phyloP scores from a whole-genome alignment of 495 filamentous ascomycete genomes.

The Peziza echinospora region DNA sequence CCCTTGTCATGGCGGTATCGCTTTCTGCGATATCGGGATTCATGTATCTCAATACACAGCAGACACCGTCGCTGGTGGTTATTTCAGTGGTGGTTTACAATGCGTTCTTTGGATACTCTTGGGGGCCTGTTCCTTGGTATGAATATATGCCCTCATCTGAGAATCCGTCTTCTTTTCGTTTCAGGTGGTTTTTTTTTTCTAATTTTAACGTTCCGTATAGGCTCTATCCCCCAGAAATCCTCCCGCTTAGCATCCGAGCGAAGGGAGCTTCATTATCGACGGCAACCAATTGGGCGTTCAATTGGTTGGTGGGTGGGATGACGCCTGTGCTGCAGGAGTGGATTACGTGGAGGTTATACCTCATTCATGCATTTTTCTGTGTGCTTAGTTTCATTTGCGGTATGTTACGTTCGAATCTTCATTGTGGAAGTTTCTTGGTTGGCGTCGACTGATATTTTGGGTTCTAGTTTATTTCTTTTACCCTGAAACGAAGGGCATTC shows the following conservation, averaged over 20 bases:
- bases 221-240: slow-evolving; percentile 88
- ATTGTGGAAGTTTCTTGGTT: too few relatives aligned
- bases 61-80: slow-evolving; percentile 68
- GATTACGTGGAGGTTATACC: slow-evolving; percentile 82
- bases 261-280: slow-evolving; percentile 96
- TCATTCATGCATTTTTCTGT: slow-evolving; percentile 94
- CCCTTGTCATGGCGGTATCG: slow-evolving; percentile 73
- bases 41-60: slow-evolving; percentile 59
- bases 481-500: slow-evolving; percentile 84
- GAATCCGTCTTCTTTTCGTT: too few relatives aligned
- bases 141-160: too few relatives aligned
- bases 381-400: slow-evolving; percentile 88
- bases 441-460: too few relatives aligned
- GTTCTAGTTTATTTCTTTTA: slow-evolving; percentile 92
- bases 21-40: slow-evolving; percentile 91
- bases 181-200: too few relatives aligned
- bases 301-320: slow-evolving; percentile 88
- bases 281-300: slow-evolving; percentile 94
- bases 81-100: slow-evolving; percentile 97
- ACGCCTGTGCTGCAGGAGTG: slow-evolving; percentile 77
- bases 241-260: slow-evolving; percentile 87
- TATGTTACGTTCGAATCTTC: slow-evolving; percentile 33
- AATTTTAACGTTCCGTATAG: not conserved
- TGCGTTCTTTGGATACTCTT: slow-evolving; percentile 93
- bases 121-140: slow-evolving; percentile 91